Evolutionary conservation across 2,329 filamentous ascomycete species (phyloP).

Genomic region (Colletotrichum simmondsii): DNA sequence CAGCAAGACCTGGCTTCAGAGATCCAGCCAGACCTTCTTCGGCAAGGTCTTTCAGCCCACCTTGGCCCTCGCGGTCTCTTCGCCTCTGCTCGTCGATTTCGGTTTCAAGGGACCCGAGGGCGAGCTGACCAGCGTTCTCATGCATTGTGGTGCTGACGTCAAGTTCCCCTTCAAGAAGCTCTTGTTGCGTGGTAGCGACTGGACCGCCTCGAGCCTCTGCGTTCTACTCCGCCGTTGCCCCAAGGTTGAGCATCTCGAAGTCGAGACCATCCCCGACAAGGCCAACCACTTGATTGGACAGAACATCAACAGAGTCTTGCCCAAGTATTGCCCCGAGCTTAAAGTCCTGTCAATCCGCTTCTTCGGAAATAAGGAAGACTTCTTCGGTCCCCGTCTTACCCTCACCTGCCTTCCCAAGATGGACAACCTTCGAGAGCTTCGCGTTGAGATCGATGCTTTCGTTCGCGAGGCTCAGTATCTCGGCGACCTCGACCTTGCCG

Average conservation of each 20-base stretch:
- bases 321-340: constrained; percentile 7
- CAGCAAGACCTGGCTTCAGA: background rate
- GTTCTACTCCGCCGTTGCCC: constrained; percentile 18
- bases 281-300: background rate
- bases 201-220: background rate
- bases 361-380: background rate
- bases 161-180: constrained; percentile 6
- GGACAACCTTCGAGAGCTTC: constrained; percentile 11
- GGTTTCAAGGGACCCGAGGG: background rate
- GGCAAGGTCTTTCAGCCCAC: background rate
- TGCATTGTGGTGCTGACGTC: background rate
- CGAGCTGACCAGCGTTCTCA: background rate
- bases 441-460: constrained; percentile 12
- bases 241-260: background rate
- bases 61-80: background rate
- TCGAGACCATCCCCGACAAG: background rate
- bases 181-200: background rate
- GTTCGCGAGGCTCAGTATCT: background rate
- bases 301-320: constrained; percentile 18
- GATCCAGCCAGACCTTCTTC: background rate
- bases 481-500: background rate
- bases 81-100: background rate
- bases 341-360: background rate
- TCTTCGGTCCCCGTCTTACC: background rate
- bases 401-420: constrained; percentile 22